Conservation (phyloP, 257 asterid species). For the Solanum raphanifolium region DNA sequence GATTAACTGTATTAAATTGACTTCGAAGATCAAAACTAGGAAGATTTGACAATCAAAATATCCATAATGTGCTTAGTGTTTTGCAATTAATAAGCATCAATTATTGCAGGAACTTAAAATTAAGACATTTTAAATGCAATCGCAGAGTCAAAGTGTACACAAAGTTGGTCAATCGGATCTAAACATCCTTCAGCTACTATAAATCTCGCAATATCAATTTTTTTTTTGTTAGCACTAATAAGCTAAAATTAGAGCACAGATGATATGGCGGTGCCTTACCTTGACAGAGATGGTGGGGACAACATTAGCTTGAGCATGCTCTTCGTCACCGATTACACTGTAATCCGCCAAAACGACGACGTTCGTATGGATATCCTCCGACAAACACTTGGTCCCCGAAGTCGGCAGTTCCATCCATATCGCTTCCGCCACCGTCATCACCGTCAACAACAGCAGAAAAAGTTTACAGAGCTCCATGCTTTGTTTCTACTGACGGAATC, state of each 20-base stretch:
- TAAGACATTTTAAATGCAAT: not conserved
- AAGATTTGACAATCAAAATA: not conserved
- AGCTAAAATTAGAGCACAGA: not conserved
- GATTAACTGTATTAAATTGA: not conserved
- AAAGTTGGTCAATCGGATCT: not conserved
- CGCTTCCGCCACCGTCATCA: conserved; percentile 32
- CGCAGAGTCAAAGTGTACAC: not conserved
- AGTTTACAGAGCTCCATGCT: not conserved
- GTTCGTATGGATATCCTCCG: conserved; percentile 58
- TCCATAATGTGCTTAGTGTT: not conserved
- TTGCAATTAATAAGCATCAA: not conserved
- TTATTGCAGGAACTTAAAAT: not conserved
- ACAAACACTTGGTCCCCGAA: conserved; percentile 66
- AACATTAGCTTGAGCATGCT: conserved; percentile 22
- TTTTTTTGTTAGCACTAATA: not conserved
- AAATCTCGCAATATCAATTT: not conserved
- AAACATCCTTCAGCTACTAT: not conserved
- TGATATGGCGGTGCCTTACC: conserved; percentile 20
- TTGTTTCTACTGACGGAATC: not conserved
- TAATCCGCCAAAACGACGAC: conserved; percentile 78
- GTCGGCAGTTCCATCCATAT: conserved; percentile 69
- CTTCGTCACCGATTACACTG: conserved; percentile 45
- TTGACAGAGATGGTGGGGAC: conserved; percentile 56
- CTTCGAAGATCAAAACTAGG: not conserved
- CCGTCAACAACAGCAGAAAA: conserved; percentile 13